These are phyloP conservation scores for Santalum album DNA, from an alignment of 164 flowering plant genomes.

Conservation along the genomic window DNA sequence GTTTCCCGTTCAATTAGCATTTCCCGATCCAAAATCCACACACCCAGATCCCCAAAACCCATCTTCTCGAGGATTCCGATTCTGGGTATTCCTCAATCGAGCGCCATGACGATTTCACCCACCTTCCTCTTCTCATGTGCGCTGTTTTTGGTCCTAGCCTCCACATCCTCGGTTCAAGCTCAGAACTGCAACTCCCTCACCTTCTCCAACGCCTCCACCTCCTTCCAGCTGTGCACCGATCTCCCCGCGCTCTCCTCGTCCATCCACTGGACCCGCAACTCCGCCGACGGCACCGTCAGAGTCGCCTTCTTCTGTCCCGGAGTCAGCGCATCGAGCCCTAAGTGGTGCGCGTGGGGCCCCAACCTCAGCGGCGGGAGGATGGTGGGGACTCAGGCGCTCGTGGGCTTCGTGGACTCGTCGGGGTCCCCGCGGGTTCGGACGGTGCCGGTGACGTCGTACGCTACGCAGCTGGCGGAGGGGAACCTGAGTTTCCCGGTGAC, in stretches of 20 bases:
- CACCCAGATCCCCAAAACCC: not conserved
- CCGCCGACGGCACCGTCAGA: conserved; percentile 10
- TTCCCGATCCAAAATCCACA: not conserved
- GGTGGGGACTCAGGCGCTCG: conserved; percentile 45
- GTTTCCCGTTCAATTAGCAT: no score
- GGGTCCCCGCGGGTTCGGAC: conserved; percentile 32
- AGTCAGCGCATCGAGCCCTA: not conserved
- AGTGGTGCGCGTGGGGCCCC: conserved; percentile 42
- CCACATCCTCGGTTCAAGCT: conserved; percentile 26
- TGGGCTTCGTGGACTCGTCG: conserved; percentile 26
- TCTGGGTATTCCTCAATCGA: not conserved
- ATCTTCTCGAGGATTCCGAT: not conserved
- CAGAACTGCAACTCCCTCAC: conserved; percentile 11
- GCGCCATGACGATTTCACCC: not conserved
- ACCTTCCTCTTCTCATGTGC: conserved; percentile 3
- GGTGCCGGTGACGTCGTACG: conserved; percentile 8
- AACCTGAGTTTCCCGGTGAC: conserved; percentile 31
- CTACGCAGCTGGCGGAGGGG: conserved; percentile 15
- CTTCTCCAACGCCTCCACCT: conserved; percentile 11
- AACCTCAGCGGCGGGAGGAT: conserved; percentile 23
- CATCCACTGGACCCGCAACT: conserved; percentile 29
- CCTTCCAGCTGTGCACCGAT: conserved; percentile 12
- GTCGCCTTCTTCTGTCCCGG: conserved; percentile 23
- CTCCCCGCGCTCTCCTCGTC: conserved; percentile 21
- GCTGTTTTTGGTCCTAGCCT: conserved; percentile 1